Base-by-base conservation (phyloP, 495 filamentous ascomycete species). In the Aspergillus cavernicola region DNA sequence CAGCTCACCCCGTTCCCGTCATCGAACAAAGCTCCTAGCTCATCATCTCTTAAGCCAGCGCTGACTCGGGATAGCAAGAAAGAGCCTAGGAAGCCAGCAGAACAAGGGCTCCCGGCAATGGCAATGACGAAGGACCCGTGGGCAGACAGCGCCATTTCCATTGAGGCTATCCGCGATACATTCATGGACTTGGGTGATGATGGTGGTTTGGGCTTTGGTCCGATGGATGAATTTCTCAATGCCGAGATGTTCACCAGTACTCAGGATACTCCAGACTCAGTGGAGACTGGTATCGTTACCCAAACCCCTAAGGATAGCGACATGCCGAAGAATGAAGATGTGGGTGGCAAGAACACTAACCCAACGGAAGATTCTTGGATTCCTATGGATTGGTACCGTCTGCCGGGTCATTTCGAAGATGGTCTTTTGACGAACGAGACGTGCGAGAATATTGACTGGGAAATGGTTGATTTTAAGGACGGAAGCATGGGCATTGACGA, bases 181-280 rank as follows among this genome's bases (percentile, higher is more conserved):
- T 77, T 79, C 51, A 57, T 60, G 24, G 64, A 63, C 24, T 48
- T 74, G 12, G 50, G 52, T 9, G 64, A 64, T n/a, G 63, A 66
- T 22, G 55, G 50, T 9, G 54, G 62, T 13, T 49, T 69, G 9
- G 72, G 67, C 3, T 66, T 63, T 35, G 68, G 71, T 43, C 57
- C 67, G 0, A 65, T 73, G 48, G 72, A 75, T 18, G 65, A 73
- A 41, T 74, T 76, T 42, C 48, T 76, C 55, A 73, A 77, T 39
- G 53, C 70, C 15, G 65, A 75, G 24, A 70, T 73, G 63, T 76
- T 75, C 52, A 66, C 63, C 18, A 65, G 62, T n/a, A 60, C 65
- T 7, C 70, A 74, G 42, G 65, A 71, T 26, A 76, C 73, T 0
- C 73, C 73, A 7, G 73, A 74, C 43, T 73, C 72, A 2, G 56